A percentile compares a stretch with the other conserved stretches of the same genome.
phyloP scores from a whole-genome alignment of 805 yeast species.

The Kazachstania africana region DNA sequence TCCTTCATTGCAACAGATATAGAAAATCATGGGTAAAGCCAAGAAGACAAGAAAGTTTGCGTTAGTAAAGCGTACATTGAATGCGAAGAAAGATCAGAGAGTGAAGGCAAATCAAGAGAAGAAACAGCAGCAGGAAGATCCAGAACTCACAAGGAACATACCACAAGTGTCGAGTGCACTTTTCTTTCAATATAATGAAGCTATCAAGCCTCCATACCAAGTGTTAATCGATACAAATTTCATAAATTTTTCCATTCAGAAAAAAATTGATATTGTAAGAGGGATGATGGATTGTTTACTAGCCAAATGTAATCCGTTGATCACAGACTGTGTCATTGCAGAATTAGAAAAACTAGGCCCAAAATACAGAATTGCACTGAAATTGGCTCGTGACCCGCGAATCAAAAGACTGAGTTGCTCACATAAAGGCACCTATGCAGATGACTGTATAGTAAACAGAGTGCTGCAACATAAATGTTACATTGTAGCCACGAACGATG shows the following conservation, averaged over 20 bases:
- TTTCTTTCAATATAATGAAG: slow-evolving; percentile 86
- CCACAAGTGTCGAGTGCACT: slow-evolving; percentile 95
- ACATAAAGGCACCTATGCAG: slow-evolving; percentile 96
- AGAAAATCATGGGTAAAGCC: slow-evolving; percentile 80
- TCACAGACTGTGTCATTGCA: slow-evolving; percentile 97
- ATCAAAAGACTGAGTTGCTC: slow-evolving; percentile 77
- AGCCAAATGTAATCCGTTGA: slow-evolving; percentile 90
- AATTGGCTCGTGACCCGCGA: slow-evolving; percentile 88
- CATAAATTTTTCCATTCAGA: slow-evolving; percentile 91
- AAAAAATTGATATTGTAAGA: slow-evolving; percentile 85
- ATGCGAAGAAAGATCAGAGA: slow-evolving; percentile 55
- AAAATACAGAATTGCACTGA: slow-evolving; percentile 83
- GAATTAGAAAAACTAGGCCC: slow-evolving; percentile 95
- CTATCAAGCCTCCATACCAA: slow-evolving; percentile 97
- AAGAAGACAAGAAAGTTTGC: slow-evolving; percentile 95
- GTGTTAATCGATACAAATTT: slow-evolving; percentile 93
- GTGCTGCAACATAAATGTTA: slow-evolving; percentile 94
- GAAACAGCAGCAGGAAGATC: slow-evolving; percentile 42
- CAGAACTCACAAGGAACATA: slow-evolving; percentile 59
- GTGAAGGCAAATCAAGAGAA: slow-evolving; percentile 32
- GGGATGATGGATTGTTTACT: slow-evolving; percentile 94
- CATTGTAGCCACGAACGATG: slow-evolving; percentile 96
- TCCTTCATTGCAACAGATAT: too few species aligned
- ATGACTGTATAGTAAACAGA: slow-evolving; percentile 89
- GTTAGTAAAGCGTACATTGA: slow-evolving; percentile 72